Conservation (phyloP, 2,329 filamentous ascomycete species). For the Paraconiothyrium sp. region DNA sequence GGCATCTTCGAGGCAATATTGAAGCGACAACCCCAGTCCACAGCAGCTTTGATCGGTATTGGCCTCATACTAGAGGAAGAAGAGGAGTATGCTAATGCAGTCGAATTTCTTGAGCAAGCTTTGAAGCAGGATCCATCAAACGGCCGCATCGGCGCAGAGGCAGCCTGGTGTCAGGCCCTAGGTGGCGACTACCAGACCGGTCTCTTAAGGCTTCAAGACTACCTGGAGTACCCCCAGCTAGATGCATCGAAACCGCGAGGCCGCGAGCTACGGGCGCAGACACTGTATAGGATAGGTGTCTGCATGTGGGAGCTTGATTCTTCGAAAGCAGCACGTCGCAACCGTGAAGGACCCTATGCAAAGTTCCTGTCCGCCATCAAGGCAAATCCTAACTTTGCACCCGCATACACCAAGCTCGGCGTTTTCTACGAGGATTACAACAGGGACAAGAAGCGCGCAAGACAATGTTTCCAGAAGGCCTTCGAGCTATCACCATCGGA, state of each 20-base stretch:
- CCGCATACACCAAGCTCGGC: conserved; percentile 90
- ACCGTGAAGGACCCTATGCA: conserved; percentile 82
- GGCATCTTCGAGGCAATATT: conserved; percentile 85
- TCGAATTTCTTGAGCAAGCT: conserved; percentile 81
- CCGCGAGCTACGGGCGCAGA: conserved; percentile 81
- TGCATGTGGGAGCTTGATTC: conserved; percentile 87
- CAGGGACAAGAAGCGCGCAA: conserved; percentile 83
- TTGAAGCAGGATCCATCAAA: conserved; percentile 77
- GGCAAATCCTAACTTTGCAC: conserved; percentile 85
- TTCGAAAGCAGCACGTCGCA: conserved; percentile 77
- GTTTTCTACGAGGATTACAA: conserved; percentile 92
- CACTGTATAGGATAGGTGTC: conserved; percentile 84
- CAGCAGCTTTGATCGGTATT: conserved; percentile 84
- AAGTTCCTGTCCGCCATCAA: conserved; percentile 86
- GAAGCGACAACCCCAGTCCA: conserved; percentile 76
- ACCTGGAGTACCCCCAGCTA: conserved; percentile 67
- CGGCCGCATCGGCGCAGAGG: conserved; percentile 81
- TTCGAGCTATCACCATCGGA: conserved; percentile 91
- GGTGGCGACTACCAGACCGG: conserved; percentile 78
- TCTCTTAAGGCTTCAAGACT: conserved; percentile 74
- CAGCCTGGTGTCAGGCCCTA: conserved; percentile 90
- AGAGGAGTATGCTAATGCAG: conserved; percentile 83
- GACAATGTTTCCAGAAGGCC: conserved; percentile 95
- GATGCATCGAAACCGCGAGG: conserved; percentile 68
- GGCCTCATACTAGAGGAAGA: conserved; percentile 94